phyloP scores from a whole-genome alignment of 169 alveolate species.

The Plasmodium chabaudi region DNA sequence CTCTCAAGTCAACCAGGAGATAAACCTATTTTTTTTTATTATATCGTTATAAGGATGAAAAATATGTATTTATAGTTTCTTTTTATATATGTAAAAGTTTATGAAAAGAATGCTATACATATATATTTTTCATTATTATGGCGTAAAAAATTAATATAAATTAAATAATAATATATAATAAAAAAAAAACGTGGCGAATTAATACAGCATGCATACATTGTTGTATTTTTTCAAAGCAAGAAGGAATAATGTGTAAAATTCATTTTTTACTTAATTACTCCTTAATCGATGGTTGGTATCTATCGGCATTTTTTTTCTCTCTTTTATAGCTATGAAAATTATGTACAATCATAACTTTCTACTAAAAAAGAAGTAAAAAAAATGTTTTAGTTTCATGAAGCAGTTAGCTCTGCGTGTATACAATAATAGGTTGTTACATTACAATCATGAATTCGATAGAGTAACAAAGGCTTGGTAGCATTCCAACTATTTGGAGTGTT shows the following conservation, averaged over 20 bases:
- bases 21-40: conserved; percentile 15
- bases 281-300: conserved; percentile 44
- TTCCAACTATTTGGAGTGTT: conserved; percentile 3
- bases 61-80: neutral
- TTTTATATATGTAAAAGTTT: neutral
- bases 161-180: neutral
- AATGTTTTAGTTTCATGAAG: conserved; percentile 54
- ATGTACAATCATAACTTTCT: neutral
- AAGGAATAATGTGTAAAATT: conserved; percentile 12
- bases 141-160: neutral
- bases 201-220: neutral
- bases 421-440: conserved; percentile 72
- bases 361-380: neutral
- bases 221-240: conserved; percentile 44
- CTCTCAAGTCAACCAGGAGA: conserved; percentile 75
- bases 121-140: no score
- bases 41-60: neutral
- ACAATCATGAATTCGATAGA: conserved; percentile 60
- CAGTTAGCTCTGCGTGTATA: conserved; percentile 76
- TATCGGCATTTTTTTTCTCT: conserved; percentile 33
- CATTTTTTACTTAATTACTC: neutral
- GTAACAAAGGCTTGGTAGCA: conserved; percentile 22
- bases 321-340: neutral
- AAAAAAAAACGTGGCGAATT: neutral
- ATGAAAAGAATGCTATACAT: no score